Evolutionary conservation across 75 land plant genomes (phyloP).

Genomic region (Cunninghamia lanceolata): DNA sequence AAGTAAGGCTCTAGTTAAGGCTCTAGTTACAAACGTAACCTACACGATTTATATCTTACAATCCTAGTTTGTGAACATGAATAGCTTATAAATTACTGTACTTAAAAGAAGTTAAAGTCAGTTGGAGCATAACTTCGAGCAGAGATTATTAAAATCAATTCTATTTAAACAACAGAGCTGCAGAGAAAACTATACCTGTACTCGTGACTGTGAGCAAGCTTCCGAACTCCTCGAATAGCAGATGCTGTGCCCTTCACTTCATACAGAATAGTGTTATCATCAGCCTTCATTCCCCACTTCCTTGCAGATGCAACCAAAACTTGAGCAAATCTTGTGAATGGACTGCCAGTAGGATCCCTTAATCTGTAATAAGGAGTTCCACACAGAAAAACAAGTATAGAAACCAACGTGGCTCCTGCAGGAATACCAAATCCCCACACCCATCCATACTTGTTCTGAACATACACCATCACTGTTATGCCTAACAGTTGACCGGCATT

Average conservation of each 20-base stretch:
- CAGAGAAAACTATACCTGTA: slow-evolving; percentile 21
- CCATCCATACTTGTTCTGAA: slow-evolving; percentile 34
- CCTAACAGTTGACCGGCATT: slow-evolving; percentile 23
- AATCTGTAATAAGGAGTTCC: slow-evolving; percentile 37
- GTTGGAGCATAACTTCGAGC: too few species aligned
- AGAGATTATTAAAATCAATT: too few species aligned
- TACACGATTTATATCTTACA: too few species aligned
- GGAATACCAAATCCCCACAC: slow-evolving; percentile 45
- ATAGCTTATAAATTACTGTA: too few species aligned
- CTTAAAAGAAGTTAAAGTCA: too few species aligned
- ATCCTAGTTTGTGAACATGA: too few species aligned
- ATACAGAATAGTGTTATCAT: slow-evolving; percentile 21
- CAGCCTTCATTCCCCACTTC: slow-evolving; percentile 22
- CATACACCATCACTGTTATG: slow-evolving; percentile 29
- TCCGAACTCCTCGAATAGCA: slow-evolving; percentile 39
- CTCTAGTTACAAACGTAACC: too few species aligned
- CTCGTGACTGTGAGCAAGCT: slow-evolving; percentile 37
- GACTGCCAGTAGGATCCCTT: slow-evolving; percentile 47
- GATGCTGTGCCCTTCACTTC: slow-evolving; percentile 35
- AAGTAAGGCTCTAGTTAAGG: too few species aligned
- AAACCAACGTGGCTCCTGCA: slow-evolving; percentile 12
- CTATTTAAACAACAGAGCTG: background rate
- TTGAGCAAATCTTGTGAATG: slow-evolving; percentile 52
- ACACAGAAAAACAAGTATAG: slow-evolving; percentile 17
- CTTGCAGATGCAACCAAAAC: slow-evolving; percentile 48